phyloP scores from a whole-genome alignment of 1,139 yeast species.

The Geotrichum bryndzae region DNA sequence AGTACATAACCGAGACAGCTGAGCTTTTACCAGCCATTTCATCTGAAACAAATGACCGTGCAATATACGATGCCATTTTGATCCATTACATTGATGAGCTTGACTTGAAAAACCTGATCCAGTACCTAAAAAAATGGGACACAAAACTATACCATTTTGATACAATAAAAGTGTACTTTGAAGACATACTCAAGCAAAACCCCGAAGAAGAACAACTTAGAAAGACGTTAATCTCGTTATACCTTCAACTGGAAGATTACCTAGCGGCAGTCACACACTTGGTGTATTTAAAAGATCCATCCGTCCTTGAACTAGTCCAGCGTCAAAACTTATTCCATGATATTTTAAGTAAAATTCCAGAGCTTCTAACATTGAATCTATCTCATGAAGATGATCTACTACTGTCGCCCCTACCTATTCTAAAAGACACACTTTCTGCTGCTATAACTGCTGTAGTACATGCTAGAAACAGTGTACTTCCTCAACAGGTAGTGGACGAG shows the following conservation, averaged over 20 bases:
- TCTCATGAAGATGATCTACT: slow-evolving; percentile 33
- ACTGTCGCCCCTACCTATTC: slow-evolving; percentile 40
- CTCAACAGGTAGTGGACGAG: slow-evolving; percentile 46
- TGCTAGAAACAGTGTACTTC: slow-evolving; percentile 54
- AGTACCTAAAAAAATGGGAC: slow-evolving; percentile 55
- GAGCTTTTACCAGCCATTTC: slow-evolving; percentile 46
- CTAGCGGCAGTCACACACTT: slow-evolving; percentile 58
- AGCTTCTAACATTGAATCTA: slow-evolving; percentile 46
- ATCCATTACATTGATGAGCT: slow-evolving; percentile 42
- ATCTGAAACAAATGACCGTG: slow-evolving; percentile 37
- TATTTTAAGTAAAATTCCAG: slow-evolving; percentile 46
- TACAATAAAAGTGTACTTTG: slow-evolving; percentile 44
- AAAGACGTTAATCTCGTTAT: slow-evolving; percentile 50
- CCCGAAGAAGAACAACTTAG: slow-evolving; percentile 35
- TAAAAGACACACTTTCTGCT: slow-evolving; percentile 41
- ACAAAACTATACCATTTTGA: slow-evolving; percentile 47
- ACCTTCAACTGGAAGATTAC: slow-evolving; percentile 53
- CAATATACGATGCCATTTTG: slow-evolving; percentile 50
- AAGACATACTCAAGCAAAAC: slow-evolving; percentile 36
- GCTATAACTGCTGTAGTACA: slow-evolving; percentile 54
- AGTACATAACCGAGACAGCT: slow-evolving; percentile 45
- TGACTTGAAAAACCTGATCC: slow-evolving; percentile 32
- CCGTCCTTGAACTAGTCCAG: slow-evolving; percentile 51
- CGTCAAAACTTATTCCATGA: slow-evolving; percentile 54
- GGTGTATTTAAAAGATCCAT: slow-evolving; percentile 47